These are phyloP conservation scores for Suillus brevipes DNA, from an alignment of 768 basidiomycete species.

Conservation along the genomic window DNA sequence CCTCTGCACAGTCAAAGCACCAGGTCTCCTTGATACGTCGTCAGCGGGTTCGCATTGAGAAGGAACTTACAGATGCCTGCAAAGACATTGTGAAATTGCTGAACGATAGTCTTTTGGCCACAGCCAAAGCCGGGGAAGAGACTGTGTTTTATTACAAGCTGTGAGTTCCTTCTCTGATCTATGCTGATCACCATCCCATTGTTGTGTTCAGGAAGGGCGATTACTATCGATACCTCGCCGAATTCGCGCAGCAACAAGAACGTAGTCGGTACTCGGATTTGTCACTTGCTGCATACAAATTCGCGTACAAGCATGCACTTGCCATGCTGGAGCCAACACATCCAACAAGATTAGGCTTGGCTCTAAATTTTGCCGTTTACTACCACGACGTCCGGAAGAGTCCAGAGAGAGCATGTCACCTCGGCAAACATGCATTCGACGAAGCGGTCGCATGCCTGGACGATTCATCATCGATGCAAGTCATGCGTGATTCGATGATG, in stretches of 20 bases:
- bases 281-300: conserved; percentile 83
- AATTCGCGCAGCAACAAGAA: conserved; percentile 73
- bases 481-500: conserved; percentile 72
- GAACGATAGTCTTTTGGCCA: conserved; percentile 56
- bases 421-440: conserved; percentile 92
- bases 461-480: conserved; percentile 41
- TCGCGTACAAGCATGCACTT: conserved; percentile 80
- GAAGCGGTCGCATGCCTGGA: conserved; percentile 75
- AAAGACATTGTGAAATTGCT: conserved; percentile 76
- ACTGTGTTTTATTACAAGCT: conserved; percentile 91
- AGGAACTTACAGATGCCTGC: conserved; percentile 74
- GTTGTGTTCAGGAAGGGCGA: conserved; percentile 70
- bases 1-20: conserved; percentile 27
- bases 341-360: conserved; percentile 85
- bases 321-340: conserved; percentile 75
- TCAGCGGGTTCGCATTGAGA: conserved; percentile 75
- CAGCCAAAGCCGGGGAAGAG: conserved; percentile 74
- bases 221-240: conserved; percentile 89
- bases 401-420: conserved; percentile 83
- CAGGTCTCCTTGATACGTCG: conserved; percentile 68
- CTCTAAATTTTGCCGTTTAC: conserved; percentile 93
- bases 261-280: conserved; percentile 68
- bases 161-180: conserved; percentile 39
- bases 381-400: conserved; percentile 85
- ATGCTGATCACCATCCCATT: conserved; percentile 13